Percentiles rank a stretch among this genome's conserved stretches.
These are phyloP conservation scores for Hemileccinum rubropunctum DNA, from an alignment of 768 basidiomycete genomes.

Conservation along the genomic window DNA sequence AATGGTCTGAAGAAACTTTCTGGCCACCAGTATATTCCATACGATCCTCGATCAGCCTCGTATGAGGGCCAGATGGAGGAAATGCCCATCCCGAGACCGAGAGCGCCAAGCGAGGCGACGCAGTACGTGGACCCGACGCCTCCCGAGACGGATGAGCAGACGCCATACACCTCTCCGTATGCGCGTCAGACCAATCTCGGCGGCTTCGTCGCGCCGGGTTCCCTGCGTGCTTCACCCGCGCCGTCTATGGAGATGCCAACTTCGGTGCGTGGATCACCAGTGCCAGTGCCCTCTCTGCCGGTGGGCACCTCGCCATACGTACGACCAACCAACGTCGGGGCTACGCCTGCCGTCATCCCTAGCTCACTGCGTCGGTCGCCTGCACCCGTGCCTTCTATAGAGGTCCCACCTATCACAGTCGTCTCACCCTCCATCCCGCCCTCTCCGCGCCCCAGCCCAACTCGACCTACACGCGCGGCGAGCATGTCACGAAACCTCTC, in stretches of 20 bases:
- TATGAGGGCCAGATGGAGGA: conserved; percentile 3
- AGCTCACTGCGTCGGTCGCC: neutral
- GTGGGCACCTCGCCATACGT: conserved; percentile 8
- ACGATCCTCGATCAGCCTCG: conserved; percentile 1
- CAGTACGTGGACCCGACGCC: conserved; percentile 17
- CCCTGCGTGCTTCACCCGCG: conserved; percentile 3
- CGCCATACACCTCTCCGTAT: conserved; percentile 19
- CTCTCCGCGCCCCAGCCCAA: conserved; percentile 1
- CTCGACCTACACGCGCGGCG: conserved; percentile 1
- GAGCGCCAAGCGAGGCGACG: conserved; percentile 4
- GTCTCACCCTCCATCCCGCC: conserved; percentile 17
- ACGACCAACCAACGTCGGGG: neutral
- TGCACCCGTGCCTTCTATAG: neutral
- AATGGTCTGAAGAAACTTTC: conserved; percentile 32
- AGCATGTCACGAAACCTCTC: neutral
- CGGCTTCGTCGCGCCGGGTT: neutral
- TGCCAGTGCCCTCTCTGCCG: neutral
- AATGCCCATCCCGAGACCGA: neutral
- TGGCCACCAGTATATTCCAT: conserved; percentile 10
- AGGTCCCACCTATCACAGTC: conserved; percentile 9
- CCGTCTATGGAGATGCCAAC: neutral
- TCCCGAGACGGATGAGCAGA: conserved; percentile 20
- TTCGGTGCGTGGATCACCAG: neutral
- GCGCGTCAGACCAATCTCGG: neutral
- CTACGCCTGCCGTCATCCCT: neutral